phyloP scores from a whole-genome alignment of 441 rosid genomes.

The Theobroma grandiflorum region DNA sequence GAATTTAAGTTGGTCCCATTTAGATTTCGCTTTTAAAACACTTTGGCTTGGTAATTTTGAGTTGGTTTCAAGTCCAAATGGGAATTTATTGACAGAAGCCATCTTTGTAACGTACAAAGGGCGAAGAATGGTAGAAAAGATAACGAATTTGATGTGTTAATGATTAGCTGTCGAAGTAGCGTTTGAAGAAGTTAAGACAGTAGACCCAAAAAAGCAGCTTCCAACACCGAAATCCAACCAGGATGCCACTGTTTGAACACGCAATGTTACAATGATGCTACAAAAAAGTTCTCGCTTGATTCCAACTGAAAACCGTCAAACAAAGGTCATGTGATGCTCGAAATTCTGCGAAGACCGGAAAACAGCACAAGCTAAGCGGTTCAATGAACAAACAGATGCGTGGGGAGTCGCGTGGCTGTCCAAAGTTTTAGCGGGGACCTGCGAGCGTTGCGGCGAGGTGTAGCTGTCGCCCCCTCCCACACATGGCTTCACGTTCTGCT shows the following conservation, averaged over 20 bases:
- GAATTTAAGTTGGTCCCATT: no score
- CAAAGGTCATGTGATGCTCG: conserved; percentile 3
- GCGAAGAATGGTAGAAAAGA: no score
- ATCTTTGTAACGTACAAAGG: not conserved
- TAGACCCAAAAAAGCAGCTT: not conserved
- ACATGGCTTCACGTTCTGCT: conserved; percentile 26
- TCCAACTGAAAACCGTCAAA: not conserved
- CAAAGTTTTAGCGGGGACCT: conserved; percentile 1
- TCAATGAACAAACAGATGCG: not conserved
- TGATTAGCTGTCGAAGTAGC: not conserved
- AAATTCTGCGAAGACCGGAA: not conserved
- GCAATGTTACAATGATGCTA: no score
- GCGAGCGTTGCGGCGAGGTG: conserved; percentile 10
- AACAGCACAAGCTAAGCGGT: not conserved
- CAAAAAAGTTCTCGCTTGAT: not conserved
- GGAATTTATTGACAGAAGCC: no score
- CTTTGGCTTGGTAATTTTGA: no score
- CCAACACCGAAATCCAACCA: not conserved
- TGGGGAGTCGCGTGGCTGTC: not conserved
- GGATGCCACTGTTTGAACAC: not conserved
- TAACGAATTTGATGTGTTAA: no score
- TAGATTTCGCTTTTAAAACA: no score
- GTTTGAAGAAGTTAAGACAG: not conserved
- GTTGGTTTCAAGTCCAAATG: not conserved
- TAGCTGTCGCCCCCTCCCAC: not conserved